Base-by-base conservation (phyloP, 129 eudicot species). In the Flaveria bidentis region DNA sequence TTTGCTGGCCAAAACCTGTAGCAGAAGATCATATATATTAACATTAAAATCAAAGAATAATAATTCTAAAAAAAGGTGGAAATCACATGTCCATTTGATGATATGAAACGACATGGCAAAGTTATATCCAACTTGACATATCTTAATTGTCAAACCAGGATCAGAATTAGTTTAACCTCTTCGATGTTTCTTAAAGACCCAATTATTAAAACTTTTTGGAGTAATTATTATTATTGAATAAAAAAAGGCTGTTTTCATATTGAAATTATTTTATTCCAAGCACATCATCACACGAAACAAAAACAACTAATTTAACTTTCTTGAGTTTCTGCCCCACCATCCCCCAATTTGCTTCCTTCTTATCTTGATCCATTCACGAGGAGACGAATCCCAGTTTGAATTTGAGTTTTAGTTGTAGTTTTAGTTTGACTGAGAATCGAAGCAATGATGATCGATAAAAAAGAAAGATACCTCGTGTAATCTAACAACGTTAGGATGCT, bases 1-100 rank as follows among this genome's bases (percentile, higher is more conserved):
- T 86, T 93, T 93, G 87, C 98, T 93, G 57, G 98, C 98, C 71
- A 93, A 78, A 50, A 93, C 98, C 98, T 93, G 90, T 47, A 67
- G 71, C 69, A 73, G n/a, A 66, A 42, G 46, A 10, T 26, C 14
- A 73, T 64, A 6, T 52, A 73, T 64, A 6, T 52, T 42, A 1
- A 52, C 51, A 5, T 33, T 44, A 56, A 77, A 52, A 30, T 20
- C 4, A 16, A 26, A 63, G 57, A 76, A 46, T 28, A 36, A 17
- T 44, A 15, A 69, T 15, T 1, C n/a, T 33, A 39, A 67, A 9
- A 16, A 6, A 56, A 62, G 36, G 20, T n/a, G 1, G 12, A 18
- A 71, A 20, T 15, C 28, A 77, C 18, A 71, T 70, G 72, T 71
- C 71, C 77, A 60, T 78, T 49, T 72, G 51, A 72, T n/a, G 14